phyloP scores from a whole-genome alignment of 495 filamentous ascomycete genomes.

The Paragyromitra xinjiangensis region DNA sequence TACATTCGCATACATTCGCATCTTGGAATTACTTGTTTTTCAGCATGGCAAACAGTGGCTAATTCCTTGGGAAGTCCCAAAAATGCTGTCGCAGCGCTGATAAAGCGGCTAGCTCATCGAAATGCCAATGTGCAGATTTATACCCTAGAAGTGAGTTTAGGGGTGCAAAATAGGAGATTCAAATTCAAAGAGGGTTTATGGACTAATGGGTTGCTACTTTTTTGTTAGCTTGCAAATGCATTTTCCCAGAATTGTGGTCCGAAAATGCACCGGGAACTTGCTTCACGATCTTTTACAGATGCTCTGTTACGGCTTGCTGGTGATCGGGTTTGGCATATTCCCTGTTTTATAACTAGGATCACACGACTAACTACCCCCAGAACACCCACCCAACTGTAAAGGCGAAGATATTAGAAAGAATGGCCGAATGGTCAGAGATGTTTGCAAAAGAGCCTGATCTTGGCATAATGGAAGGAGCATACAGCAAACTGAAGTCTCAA shows the following conservation, averaged over 20 bases:
- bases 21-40: neutral
- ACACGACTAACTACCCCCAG: slow-evolving; percentile 57
- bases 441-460: slow-evolving; percentile 89
- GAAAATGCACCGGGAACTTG: slow-evolving; percentile 90
- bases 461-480: slow-evolving; percentile 97
- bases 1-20: neutral
- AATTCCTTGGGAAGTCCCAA: slow-evolving; percentile 69
- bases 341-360: neutral
- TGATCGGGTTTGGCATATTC: slow-evolving; percentile 69
- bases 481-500: slow-evolving; percentile 81
- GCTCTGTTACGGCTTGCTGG: slow-evolving; percentile 87
- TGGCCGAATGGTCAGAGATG: slow-evolving; percentile 96
- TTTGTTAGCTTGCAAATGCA: slow-evolving; percentile 80
- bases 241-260: slow-evolving; percentile 94
- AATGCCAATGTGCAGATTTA: slow-evolving; percentile 99
- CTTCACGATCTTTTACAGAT: slow-evolving; percentile 95
- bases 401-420: slow-evolving; percentile 93
- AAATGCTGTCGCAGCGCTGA: slow-evolving; percentile 91
- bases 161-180: slow-evolving; percentile 14
- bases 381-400: slow-evolving; percentile 98
- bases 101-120: slow-evolving; percentile 93
- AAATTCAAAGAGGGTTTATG: neutral
- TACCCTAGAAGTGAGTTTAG: slow-evolving; percentile 79
- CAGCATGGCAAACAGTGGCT: slow-evolving; percentile 57
- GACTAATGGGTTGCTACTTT: slow-evolving; percentile 54